These are phyloP conservation scores for Forsythia viridissima DNA, from an alignment of 257 asterid species.

Conservation along the genomic window DNA sequence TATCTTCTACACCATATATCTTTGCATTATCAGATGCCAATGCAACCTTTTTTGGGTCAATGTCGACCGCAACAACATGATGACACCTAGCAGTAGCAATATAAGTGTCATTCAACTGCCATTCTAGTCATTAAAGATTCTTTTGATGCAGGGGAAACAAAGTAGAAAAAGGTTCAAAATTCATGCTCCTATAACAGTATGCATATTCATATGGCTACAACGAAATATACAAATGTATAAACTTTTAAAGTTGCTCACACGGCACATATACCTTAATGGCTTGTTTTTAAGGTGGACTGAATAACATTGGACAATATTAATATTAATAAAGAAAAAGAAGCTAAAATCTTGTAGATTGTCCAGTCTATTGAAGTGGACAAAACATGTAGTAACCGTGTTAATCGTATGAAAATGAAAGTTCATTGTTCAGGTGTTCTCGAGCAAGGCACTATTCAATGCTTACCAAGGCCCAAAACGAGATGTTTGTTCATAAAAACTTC, in stretches of 20 bases:
- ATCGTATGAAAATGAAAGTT: too few relatives aligned
- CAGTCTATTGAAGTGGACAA: too few relatives aligned
- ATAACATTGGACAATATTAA: neutral
- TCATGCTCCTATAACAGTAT: neutral
- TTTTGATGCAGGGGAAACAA: neutral
- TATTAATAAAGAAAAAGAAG: neutral
- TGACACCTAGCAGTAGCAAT: slow-evolving; percentile 47
- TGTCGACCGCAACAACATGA: slow-evolving; percentile 80
- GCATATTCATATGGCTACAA: neutral
- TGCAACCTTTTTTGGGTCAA: slow-evolving; percentile 66
- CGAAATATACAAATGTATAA: too few relatives aligned
- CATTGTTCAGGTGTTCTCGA: too few relatives aligned
- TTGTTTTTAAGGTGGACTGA: too few relatives aligned
- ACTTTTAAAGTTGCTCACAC: neutral
- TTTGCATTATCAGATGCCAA: slow-evolving; percentile 73
- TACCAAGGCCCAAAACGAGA: too few relatives aligned
- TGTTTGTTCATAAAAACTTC: too few relatives aligned
- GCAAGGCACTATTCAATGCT: neutral
- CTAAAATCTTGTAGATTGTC: neutral
- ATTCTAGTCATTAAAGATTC: neutral
- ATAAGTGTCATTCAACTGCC: slow-evolving; percentile 13
- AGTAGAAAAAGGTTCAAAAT: neutral
- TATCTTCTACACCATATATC: slow-evolving; percentile 80
- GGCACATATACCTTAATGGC: neutral
- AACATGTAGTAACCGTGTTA: too few relatives aligned